Evolutionary conservation across 1,284 basidiomycete genomes (phyloP), one percentile per base, ranked within the genome.

Genomic region (Pseudozyma sp.): DNA sequence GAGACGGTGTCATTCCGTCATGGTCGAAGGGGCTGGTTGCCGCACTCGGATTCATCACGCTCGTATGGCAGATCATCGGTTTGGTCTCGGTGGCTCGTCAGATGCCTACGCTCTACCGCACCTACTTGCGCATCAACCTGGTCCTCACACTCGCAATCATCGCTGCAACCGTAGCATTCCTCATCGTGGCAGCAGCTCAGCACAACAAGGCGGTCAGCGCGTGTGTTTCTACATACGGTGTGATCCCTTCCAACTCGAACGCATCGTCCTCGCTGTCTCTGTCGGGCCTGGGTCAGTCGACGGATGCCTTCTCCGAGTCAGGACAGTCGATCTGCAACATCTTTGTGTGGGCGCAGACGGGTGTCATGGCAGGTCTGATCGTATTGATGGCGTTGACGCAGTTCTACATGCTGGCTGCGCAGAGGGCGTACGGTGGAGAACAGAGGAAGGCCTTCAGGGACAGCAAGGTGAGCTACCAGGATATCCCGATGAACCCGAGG

Each of bases 381-480:
- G 55, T 78, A 4, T 43, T 84, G 35, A 69, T 84, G 51, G 81
- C 78, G 5, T 49, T 84, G n/a, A 80, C 65, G 44, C 80, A 84
- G 67, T 70, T 83, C 58, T 84, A 82, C 75, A 83, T 84, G 82
- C 72, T 77, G 66, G 73, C 65, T 54, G 70, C 75, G 35, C 81
- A 81, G 66, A 54, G 73, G 2, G 63, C 68, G 14, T 84, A 84
- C 55, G 82, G 82, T 10, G 61, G 78, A 46, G 58, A 77, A 31
- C 80, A 82, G 50, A 62, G 80, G 19, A 44, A 68, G 55, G 66
- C 72, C 19, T 65, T 60, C 42, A 40, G 52, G 39, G 56, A 66
- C 14, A 70, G 62, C 61, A 62, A 59, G 50, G 48, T 51, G 29
- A 65, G 48, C 39, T 71, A 71, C 55, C 65, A 67, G 24, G 64